Conservation (phyloP, 2,329 filamentous ascomycete genomes). For the Dothistroma septosporum region DNA sequence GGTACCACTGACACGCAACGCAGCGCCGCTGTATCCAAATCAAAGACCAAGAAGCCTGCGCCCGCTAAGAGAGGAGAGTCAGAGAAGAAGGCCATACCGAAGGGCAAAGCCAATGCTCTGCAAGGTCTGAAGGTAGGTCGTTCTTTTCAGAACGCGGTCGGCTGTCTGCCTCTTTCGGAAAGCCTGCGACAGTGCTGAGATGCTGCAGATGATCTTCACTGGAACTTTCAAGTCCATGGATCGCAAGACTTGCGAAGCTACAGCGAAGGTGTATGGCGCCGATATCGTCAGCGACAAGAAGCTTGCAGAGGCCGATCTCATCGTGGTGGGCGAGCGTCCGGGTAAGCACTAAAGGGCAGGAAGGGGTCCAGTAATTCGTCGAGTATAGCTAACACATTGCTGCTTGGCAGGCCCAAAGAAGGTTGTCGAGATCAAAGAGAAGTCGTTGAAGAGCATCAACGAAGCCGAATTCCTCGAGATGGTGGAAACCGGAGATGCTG, state of each 20-base stretch:
- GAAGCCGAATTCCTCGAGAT: constrained; percentile 18
- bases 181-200: neutral
- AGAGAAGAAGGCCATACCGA: constrained; percentile 3
- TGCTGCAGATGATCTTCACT: constrained; percentile 6
- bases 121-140: constrained; percentile 4
- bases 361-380: neutral
- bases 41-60: neutral
- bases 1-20: neutral
- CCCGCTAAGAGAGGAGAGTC: neutral
- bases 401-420: constrained; percentile 14
- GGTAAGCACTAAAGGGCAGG: constrained; percentile 8
- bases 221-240: constrained; percentile 15
- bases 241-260: constrained; percentile 15
- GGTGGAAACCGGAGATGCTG: constrained; percentile 10
- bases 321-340: constrained; percentile 14
- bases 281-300: constrained; percentile 8
- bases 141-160: neutral
- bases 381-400: neutral
- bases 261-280: constrained; percentile 14
- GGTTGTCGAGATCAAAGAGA: constrained; percentile 19
- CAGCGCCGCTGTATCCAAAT: neutral
- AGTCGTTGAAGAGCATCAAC: constrained; percentile 12
- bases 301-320: constrained; percentile 11
- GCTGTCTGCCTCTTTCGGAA: neutral
- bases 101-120: constrained; percentile 7